Evolutionary conservation across 805 yeast species (phyloP).

Genomic region (Scheffersomyces amazonensis): DNA sequence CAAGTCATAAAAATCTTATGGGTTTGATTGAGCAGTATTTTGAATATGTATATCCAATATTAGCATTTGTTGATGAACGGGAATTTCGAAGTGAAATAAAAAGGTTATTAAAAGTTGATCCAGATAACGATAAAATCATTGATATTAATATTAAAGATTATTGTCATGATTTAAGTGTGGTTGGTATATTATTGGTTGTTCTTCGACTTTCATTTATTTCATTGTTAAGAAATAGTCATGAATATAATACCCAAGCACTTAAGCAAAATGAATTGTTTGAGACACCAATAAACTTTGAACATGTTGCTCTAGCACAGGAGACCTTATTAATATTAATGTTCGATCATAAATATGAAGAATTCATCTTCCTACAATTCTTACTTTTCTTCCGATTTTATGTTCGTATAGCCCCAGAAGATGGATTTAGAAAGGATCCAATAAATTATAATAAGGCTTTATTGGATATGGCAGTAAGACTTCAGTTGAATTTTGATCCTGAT

Average conservation of each 20-base stretch:
- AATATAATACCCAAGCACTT: background rate
- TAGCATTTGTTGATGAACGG: constrained; percentile 62
- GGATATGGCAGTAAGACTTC: constrained; percentile 34
- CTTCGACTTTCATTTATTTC: constrained; percentile 42
- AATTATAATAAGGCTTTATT: constrained; percentile 24
- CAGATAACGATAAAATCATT: constrained; percentile 20
- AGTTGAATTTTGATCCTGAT: constrained; percentile 36
- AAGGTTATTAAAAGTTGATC: constrained; percentile 38
- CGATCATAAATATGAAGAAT: constrained; percentile 24
- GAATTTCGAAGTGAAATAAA: constrained; percentile 40
- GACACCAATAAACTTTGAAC: constrained; percentile 43
- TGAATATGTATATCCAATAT: constrained; percentile 52
- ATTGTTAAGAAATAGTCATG: constrained; percentile 24
- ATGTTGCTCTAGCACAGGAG: constrained; percentile 46
- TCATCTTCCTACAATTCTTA: constrained; percentile 27
- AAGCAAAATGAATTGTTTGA: constrained; percentile 23
- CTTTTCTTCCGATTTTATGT: constrained; percentile 23
- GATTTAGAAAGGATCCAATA: constrained; percentile 40
- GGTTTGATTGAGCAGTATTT: constrained; percentile 54
- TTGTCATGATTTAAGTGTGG: constrained; percentile 35
- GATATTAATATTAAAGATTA: constrained; percentile 26
- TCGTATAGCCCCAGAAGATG: constrained; percentile 34
- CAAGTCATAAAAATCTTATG: constrained; percentile 35
- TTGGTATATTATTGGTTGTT: constrained; percentile 42
- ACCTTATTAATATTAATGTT: constrained; percentile 52